These are phyloP conservation scores for Aspergillus tubingensis DNA, from an alignment of 2,329 filamentous ascomycete genomes.

Conservation along the genomic window DNA sequence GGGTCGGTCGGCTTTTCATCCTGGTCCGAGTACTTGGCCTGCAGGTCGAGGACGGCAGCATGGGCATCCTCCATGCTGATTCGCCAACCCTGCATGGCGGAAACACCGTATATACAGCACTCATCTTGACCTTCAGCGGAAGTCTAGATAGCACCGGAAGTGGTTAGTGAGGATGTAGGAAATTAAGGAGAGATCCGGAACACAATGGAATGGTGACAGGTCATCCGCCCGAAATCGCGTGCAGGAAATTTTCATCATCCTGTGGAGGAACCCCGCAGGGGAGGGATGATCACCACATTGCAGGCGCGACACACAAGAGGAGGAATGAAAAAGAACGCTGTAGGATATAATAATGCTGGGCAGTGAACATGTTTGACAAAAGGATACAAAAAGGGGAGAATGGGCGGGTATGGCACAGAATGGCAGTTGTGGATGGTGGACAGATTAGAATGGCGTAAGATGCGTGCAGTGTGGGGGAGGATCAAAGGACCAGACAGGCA, in stretches of 20 bases:
- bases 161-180: conserved; percentile 14
- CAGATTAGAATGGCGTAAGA: conserved; percentile 23
- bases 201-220: conserved; percentile 8
- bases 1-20: conserved; percentile 63
- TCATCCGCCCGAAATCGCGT: conserved; percentile 10
- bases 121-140: conserved; percentile 92
- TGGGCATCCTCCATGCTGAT: conserved; percentile 99
- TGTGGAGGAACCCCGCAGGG: conserved; percentile 19
- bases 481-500: conserved; percentile 28
- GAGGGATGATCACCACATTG: conserved; percentile 11
- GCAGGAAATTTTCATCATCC: conserved; percentile 20
- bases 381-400: not conserved
- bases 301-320: conserved; percentile 2
- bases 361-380: not conserved
- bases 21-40: conserved; percentile 57
- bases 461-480: conserved; percentile 31
- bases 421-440: conserved; percentile 11
- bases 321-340: not conserved
- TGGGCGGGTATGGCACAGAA: not conserved
- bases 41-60: conserved; percentile 82
- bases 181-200: not conserved
- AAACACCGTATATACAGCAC: conserved; percentile 87
- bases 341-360: not conserved
- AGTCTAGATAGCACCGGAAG: conserved; percentile 55
- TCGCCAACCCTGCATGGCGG: conserved; percentile 99